Percentiles rank a stretch among this genome's conserved stretches.
Evolutionary conservation across 108 stramenopile genomes (phyloP).

Genomic region (Bacterosira constricta): DNA sequence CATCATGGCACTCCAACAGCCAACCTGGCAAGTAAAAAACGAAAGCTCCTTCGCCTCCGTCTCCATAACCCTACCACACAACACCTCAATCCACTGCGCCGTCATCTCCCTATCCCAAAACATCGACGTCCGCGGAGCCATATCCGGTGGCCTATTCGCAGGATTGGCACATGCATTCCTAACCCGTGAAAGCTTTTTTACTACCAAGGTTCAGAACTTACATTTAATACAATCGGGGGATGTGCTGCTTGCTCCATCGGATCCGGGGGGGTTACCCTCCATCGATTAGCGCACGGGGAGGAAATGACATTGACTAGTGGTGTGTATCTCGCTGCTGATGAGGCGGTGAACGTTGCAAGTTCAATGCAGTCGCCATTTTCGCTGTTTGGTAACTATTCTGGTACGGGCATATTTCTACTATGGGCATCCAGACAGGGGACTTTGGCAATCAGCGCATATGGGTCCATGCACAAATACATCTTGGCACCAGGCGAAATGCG

Average conservation of each 20-base stretch:
- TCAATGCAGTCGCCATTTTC: conserved; percentile 3
- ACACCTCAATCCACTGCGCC: conserved; percentile 8
- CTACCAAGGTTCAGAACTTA: conserved; percentile 10
- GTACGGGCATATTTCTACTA: conserved; percentile 15
- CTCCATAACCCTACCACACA: conserved; percentile 1
- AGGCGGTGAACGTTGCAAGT: not conserved
- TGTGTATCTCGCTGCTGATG: conserved; percentile 13
- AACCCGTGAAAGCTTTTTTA: conserved; percentile 16
- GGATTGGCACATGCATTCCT: conserved; percentile 16
- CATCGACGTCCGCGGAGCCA: conserved; percentile 6
- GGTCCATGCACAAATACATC: conserved; percentile 12
- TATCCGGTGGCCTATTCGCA: conserved; percentile 7
- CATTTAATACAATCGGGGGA: not conserved
- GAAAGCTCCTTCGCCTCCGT: conserved; percentile 19
- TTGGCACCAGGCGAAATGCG: conserved; percentile 4
- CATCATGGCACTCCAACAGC: too few relatives aligned
- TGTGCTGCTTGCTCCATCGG: conserved; percentile 16
- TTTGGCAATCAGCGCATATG: conserved; percentile 13
- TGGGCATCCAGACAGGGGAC: conserved; percentile 8
- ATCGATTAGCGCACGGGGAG: conserved; percentile 4
- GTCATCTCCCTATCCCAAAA: conserved; percentile 5
- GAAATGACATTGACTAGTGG: conserved; percentile 15
- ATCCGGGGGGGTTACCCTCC: conserved; percentile 13
- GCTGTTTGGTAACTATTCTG: conserved; percentile 7
- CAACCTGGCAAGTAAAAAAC: conserved; percentile 18